phyloP scores from a whole-genome alignment of 495 filamentous ascomycete genomes.

The Hypoxylon cercidicola region DNA sequence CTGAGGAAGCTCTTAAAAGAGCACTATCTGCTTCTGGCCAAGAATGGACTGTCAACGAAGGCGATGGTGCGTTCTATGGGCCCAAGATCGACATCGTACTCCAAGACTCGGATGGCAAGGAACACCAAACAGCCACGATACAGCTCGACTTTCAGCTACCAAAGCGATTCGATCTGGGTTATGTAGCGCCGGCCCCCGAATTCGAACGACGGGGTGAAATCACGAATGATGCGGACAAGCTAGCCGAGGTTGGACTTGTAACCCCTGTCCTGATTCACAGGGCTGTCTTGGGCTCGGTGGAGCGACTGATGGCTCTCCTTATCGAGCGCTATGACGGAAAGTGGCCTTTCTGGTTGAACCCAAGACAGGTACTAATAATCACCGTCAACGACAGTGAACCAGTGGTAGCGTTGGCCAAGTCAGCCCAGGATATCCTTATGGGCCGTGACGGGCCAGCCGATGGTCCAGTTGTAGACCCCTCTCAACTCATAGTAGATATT shows the following conservation, averaged over 20 bases:
- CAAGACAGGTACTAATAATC: conserved; percentile 80
- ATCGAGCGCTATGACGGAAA: conserved; percentile 85
- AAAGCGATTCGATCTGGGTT: conserved; percentile 80
- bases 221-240: conserved; percentile 53
- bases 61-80: conserved; percentile 94
- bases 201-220: conserved; percentile 66
- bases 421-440: conserved; percentile 56
- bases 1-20: conserved; percentile 75
- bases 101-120: conserved; percentile 83
- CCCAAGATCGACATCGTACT: conserved; percentile 95
- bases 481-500: conserved; percentile 74
- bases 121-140: conserved; percentile 91
- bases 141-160: conserved; percentile 96
- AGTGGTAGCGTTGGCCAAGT: conserved; percentile 67
- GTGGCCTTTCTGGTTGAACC: conserved; percentile 94
- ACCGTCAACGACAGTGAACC: conserved; percentile 74
- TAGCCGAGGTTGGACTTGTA: conserved; percentile 63
- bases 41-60: conserved; percentile 76
- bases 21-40: conserved; percentile 74
- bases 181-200: conserved; percentile 79
- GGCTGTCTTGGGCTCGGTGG: conserved; percentile 86
- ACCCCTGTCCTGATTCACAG: conserved; percentile 88
- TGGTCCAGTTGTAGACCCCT: conserved; percentile 51
- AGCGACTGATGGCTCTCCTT: conserved; percentile 85
- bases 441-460: conserved; percentile 52